Evolutionary conservation across 345 rosid species (phyloP).

Genomic region (Carallia brachiata): DNA sequence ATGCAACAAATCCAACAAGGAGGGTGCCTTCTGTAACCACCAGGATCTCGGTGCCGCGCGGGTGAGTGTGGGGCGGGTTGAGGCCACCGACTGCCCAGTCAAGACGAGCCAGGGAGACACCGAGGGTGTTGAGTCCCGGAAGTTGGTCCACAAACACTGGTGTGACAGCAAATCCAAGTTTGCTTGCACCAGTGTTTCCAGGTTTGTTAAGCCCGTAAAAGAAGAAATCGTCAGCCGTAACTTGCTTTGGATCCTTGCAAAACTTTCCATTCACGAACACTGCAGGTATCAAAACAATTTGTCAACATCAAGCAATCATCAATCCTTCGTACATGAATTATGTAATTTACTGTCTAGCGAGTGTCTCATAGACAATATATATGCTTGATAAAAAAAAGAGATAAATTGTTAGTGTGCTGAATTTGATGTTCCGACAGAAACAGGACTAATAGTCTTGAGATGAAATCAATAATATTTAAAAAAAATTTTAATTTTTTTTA

Average conservation of each 20-base stretch:
- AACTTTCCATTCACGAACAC: conserved; percentile 11
- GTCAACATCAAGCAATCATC: neutral
- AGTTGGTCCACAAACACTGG: neutral
- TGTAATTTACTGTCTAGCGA: neutral
- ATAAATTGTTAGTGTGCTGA: no score
- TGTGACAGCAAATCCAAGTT: neutral
- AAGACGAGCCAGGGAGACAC: neutral
- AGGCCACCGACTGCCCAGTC: neutral
- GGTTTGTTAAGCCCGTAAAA: neutral
- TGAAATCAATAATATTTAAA: no score
- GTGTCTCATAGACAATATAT: no score
- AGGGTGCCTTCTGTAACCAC: conserved; percentile 1
- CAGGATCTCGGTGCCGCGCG: neutral
- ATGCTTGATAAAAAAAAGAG: no score
- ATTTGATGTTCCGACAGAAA: no score
- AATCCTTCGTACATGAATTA: neutral
- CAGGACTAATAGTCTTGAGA: no score
- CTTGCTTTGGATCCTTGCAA: conserved; percentile 12
- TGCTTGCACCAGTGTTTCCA: neutral
- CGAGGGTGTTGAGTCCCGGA: conserved; percentile 15
- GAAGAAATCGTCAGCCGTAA: neutral
- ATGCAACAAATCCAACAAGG: conserved; percentile 14
- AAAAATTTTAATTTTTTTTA: no score
- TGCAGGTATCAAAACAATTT: neutral
- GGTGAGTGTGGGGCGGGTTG: conserved; percentile 4